Percentiles rank a stretch among this genome's conserved stretches.
Conservation (phyloP, 805 yeast genomes). For the Kuraishia ogatae region DNA sequence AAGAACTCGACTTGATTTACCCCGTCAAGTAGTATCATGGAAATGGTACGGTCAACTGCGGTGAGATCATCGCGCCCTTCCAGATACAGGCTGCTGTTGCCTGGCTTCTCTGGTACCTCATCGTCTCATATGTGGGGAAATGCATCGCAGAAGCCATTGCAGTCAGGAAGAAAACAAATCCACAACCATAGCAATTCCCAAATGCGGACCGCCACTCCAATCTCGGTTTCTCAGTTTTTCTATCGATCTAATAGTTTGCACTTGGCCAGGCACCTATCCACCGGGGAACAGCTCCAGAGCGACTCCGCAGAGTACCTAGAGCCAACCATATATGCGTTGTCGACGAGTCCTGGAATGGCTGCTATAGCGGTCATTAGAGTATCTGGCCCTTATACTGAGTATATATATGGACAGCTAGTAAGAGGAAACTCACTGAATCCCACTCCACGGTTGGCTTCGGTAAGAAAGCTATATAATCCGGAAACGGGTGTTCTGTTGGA, state of each 20-base stretch:
- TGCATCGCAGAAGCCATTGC: too few species aligned
- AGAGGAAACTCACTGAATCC: conserved; percentile 23
- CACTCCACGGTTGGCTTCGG: conserved; percentile 42
- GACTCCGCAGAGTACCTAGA: not conserved
- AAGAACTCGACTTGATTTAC: too few species aligned
- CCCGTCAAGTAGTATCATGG: too few species aligned
- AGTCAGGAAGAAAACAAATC: too few species aligned
- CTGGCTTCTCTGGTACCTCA: too few species aligned
- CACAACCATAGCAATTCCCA: too few species aligned
- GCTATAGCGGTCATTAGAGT: conserved; percentile 84
- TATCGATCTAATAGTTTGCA: not conserved
- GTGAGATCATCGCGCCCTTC: too few species aligned
- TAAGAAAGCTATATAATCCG: conserved; percentile 48
- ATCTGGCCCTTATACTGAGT: conserved; percentile 58
- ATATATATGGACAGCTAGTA: conserved; percentile 32
- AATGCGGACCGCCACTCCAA: too few species aligned
- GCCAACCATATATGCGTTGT: conserved; percentile 84
- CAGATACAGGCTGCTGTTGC: too few species aligned
- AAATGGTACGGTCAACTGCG: too few species aligned
- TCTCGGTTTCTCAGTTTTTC: too few species aligned
- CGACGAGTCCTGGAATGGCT: conserved; percentile 73
- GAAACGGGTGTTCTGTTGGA: conserved; percentile 43
- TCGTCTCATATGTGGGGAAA: too few species aligned
- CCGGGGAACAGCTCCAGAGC: not conserved
- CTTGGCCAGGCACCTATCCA: not conserved